phyloP scores from a whole-genome alignment of 331 rosid species.

The Pyracantha coccinea region DNA sequence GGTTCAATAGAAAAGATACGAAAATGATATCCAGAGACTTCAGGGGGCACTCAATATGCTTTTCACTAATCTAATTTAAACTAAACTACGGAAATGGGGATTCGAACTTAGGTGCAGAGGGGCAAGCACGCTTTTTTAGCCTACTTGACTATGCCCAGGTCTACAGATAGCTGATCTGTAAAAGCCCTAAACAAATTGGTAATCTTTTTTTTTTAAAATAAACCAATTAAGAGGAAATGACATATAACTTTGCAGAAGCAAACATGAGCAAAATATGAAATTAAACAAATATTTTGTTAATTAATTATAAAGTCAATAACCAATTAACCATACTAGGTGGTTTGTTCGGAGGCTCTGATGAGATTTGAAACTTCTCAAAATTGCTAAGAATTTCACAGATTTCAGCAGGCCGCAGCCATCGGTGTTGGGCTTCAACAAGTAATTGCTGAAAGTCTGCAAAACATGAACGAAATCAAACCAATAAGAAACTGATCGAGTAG shows the following conservation, averaged over 20 bases:
- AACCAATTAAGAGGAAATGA: too few species aligned
- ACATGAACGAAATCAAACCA: background rate
- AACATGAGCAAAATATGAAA: background rate
- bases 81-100: too few species aligned
- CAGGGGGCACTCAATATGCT: background rate
- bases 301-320: background rate
- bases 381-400: conserved; percentile 91
- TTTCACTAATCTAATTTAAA: background rate
- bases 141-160: too few species aligned
- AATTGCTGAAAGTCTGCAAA: conserved; percentile 70
- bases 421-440: conserved; percentile 68
- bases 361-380: conserved; percentile 51
- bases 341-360: conserved; percentile 74
- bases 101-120: too few species aligned
- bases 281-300: background rate
- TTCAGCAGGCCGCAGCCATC: conserved; percentile 95
- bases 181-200: background rate
- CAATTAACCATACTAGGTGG: conserved; percentile 65
- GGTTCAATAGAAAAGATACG: background rate
- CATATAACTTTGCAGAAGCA: too few species aligned
- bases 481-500: background rate
- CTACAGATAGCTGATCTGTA: background rate
- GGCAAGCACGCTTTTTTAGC: too few species aligned
- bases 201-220: too few species aligned
- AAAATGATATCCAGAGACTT: background rate